These are phyloP conservation scores for Mollisiaceae sp. DNA, from an alignment of 2,329 filamentous ascomycete genomes.

Conservation along the genomic window DNA sequence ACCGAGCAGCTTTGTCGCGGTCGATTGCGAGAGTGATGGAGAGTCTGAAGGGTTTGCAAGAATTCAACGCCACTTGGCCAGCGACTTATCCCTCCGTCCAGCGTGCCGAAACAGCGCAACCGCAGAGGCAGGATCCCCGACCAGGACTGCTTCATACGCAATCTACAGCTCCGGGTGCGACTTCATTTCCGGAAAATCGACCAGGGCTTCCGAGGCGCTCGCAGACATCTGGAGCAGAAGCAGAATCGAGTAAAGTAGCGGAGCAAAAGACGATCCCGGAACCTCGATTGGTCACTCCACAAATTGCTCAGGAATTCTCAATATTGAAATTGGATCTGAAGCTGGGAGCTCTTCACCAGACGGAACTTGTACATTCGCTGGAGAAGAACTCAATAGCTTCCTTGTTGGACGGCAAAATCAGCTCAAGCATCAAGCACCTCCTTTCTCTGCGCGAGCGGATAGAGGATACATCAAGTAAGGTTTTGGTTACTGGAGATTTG, in stretches of 20 bases:
- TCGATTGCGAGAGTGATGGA: constrained; percentile 89
- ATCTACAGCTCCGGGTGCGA: constrained; percentile 53
- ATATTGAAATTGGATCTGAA: constrained; percentile 94
- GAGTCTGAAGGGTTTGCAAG: constrained; percentile 79
- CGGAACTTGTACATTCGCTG: constrained; percentile 90
- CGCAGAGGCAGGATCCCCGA: constrained; percentile 57
- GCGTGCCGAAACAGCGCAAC: constrained; percentile 53
- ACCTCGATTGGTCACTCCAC: constrained; percentile 84
- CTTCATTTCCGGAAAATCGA: constrained; percentile 44
- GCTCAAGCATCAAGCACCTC: constrained; percentile 90
- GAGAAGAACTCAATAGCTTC: constrained; percentile 92
- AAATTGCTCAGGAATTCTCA: constrained; percentile 95
- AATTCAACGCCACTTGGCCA: constrained; percentile 91
- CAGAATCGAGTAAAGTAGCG: constrained; percentile 77
- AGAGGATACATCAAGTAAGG: constrained; percentile 96
- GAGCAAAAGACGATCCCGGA: constrained; percentile 67
- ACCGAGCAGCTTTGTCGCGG: constrained; percentile 83
- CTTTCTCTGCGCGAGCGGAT: constrained; percentile 88
- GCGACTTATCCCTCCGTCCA: constrained; percentile 92
- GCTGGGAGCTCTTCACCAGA: constrained; percentile 82
- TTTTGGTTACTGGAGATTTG: constrained; percentile 91
- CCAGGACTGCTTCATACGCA: constrained; percentile 68
- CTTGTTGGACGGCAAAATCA: constrained; percentile 90
- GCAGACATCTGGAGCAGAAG: constrained; percentile 70
- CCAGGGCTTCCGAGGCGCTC: constrained; percentile 67